These are phyloP conservation scores for Neophaeococcomyces mojaviensis DNA, from an alignment of 2,329 filamentous ascomycete genomes.

Conservation along the genomic window DNA sequence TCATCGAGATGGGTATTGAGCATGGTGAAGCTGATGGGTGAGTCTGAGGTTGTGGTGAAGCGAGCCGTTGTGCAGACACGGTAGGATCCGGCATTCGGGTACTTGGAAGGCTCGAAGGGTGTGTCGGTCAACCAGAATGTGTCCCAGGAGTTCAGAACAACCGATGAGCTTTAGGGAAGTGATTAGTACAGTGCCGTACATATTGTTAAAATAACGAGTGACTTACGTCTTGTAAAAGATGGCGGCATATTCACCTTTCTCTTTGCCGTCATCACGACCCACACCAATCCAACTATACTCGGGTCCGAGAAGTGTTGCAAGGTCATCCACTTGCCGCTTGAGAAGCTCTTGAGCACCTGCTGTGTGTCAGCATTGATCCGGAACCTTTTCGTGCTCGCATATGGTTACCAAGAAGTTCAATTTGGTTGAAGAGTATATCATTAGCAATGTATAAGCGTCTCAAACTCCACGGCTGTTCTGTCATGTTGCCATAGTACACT, in stretches of 20 bases:
- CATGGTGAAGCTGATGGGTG: neutral
- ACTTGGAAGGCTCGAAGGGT: constrained; percentile 3
- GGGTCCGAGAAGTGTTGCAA: neutral
- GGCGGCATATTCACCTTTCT: neutral
- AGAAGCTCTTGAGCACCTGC: neutral
- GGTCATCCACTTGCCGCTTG: neutral
- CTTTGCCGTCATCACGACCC: neutral
- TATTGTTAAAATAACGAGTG: too few species aligned
- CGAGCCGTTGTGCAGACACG: neutral
- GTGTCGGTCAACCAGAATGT: constrained; percentile 1
- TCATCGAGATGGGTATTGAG: constrained; percentile 3
- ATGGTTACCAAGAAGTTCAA: neutral
- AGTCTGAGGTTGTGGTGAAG: neutral
- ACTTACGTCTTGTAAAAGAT: neutral
- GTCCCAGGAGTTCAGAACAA: neutral
- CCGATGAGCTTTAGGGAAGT: too few species aligned
- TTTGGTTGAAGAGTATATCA: neutral
- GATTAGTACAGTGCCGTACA: too few species aligned
- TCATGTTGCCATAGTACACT: neutral
- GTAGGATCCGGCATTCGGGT: neutral
- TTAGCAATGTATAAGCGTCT: neutral
- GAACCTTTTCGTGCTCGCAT: neutral
- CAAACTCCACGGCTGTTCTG: neutral
- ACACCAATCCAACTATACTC: neutral
- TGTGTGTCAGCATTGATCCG: neutral